These are phyloP conservation scores for Xenoacremonium recifei DNA, from an alignment of 2,329 filamentous ascomycete genomes.

Conservation along the genomic window DNA sequence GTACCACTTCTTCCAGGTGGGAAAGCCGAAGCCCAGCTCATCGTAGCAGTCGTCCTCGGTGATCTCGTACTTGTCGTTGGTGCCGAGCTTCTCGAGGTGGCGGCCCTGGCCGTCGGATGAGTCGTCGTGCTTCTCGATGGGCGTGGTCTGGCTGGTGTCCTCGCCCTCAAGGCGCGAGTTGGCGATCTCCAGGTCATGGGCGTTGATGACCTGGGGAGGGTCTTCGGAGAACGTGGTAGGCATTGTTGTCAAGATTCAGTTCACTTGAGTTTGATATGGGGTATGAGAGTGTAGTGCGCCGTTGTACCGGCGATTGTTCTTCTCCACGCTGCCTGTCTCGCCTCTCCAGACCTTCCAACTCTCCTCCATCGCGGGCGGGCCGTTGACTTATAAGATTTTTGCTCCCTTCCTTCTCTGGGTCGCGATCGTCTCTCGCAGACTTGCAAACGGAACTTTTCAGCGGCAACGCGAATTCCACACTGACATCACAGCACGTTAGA, in stretches of 20 bases:
- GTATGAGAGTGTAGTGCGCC: too few species aligned
- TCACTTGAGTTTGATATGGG: neutral
- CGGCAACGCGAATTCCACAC: slow-evolving; percentile 1
- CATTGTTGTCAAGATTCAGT: slow-evolving; percentile 24
- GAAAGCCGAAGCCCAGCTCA: slow-evolving; percentile 62
- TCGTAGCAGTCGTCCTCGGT: slow-evolving; percentile 62
- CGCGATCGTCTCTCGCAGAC: too few species aligned
- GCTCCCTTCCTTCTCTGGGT: too few species aligned
- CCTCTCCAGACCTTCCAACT: neutral
- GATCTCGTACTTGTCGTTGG: slow-evolving; percentile 44
- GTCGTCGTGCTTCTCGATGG: slow-evolving; percentile 11
- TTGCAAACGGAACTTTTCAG: neutral
- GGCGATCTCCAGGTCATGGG: slow-evolving; percentile 33
- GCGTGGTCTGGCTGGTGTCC: slow-evolving; percentile 9
- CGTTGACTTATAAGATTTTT: too few species aligned
- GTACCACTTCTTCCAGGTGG: slow-evolving; percentile 66
- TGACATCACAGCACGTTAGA: slow-evolving; percentile 3
- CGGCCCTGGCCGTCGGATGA: slow-evolving; percentile 32
- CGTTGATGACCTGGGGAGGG: slow-evolving; percentile 36
- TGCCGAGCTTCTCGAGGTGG: slow-evolving; percentile 34
- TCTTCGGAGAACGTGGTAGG: slow-evolving; percentile 35
- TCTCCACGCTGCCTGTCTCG: slow-evolving; percentile 3
- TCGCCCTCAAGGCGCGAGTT: slow-evolving; percentile 35
- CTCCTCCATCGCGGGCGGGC: too few species aligned
- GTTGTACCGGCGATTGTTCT: neutral